Evolutionary conservation across 805 yeast genomes (phyloP), one percentile per base, ranked within the genome.

Genomic region (Yamadazyma endophytica): DNA sequence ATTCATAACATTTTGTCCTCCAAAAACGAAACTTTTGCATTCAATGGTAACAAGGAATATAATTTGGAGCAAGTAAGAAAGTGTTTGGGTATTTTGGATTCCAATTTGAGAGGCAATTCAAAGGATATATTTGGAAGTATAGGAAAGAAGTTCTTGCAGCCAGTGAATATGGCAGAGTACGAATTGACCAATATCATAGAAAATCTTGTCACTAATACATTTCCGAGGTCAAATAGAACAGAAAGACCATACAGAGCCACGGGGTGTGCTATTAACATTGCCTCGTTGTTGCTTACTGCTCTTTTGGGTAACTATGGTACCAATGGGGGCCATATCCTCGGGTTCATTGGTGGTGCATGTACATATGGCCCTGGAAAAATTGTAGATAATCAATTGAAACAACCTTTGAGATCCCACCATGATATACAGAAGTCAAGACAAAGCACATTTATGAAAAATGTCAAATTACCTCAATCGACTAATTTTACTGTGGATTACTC

Each of bases 321-420:
- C 11, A 79, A 96, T 55, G 45, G 45, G 3, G 46, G 46, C 3
- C 88, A 94, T 15, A 71, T 92, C 45, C 77, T 87, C 65, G 68
- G 92, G 37, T 92, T 92, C 52, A 78, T 95, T 21, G 95, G 92
- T 31, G 99, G 98, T 41, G 95, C 96, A 29, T 81, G 96, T 56
- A 92, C 98, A 27, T 79, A 83, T 52, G 83, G 82, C 27, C 97
- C 99, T 9, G 99, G 99, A 47, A 67, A 85, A 55, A 87, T 92
- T 44, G 99, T 92, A 17, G 86, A 90, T 26, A 78, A 82, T 15
- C 92, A 88, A 57, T 73, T 92, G 56, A 84, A 85, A 55, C 98
- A 92, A 61, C 96, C 98, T 29, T 83, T 92, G 48, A 79, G 99
- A 68, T 92, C 98, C 6, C 99, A 92, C 62, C 86, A 84, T 51